These are phyloP conservation scores for Cercospora sesami DNA, from an alignment of 2,329 filamentous ascomycete genomes.

Conservation along the genomic window DNA sequence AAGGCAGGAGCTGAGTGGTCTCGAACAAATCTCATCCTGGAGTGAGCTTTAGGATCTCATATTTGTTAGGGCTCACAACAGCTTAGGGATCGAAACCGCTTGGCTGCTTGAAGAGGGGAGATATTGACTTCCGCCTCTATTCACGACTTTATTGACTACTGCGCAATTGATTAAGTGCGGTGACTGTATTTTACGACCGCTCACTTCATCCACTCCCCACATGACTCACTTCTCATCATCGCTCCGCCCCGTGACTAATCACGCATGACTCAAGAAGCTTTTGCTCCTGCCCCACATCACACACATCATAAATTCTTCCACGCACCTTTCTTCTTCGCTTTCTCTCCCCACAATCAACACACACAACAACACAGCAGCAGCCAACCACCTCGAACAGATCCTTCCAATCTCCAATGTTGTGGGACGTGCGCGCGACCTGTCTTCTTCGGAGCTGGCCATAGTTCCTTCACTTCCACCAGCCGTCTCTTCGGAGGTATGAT, in stretches of 20 bases:
- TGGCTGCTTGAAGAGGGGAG: neutral
- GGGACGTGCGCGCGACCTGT: neutral
- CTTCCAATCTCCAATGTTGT: neutral
- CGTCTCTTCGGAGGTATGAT: slow-evolving; percentile 1
- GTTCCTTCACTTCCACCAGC: neutral
- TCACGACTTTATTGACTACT: neutral
- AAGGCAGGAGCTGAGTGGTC: too few relatives aligned
- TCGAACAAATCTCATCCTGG: too few relatives aligned
- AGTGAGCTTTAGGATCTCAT: neutral
- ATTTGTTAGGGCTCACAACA: neutral
- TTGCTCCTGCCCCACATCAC: neutral
- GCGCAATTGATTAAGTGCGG: neutral
- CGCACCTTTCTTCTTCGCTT: neutral
- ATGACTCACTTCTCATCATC: neutral
- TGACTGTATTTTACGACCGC: neutral
- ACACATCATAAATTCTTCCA: neutral
- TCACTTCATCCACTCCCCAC: neutral
- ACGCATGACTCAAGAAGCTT: neutral
- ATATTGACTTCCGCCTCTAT: neutral
- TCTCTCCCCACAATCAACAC: neutral
- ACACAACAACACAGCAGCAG: neutral
- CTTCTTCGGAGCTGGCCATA: slow-evolving; percentile 1
- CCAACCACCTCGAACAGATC: neutral
- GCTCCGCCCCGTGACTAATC: neutral
- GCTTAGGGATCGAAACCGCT: neutral